Percentiles rank a stretch among this genome's conserved stretches.
phyloP scores from a whole-genome alignment of 257 asterid genomes.

The Solanum sejunctum region DNA sequence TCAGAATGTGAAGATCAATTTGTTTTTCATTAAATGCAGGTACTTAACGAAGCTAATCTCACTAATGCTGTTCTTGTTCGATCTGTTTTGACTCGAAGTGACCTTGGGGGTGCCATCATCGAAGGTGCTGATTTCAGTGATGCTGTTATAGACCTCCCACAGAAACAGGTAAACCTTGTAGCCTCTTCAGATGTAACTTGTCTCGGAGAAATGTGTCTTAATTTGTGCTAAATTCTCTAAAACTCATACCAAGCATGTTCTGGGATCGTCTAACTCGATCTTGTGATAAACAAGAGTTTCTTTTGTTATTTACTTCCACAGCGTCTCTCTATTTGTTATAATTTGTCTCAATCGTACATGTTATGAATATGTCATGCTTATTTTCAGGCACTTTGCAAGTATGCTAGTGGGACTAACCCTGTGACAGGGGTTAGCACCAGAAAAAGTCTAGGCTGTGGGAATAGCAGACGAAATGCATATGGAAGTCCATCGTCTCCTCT shows the following conservation, averaged over 20 bases:
- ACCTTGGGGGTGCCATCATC: conserved; percentile 80
- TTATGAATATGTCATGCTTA: neutral
- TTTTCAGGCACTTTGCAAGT: conserved; percentile 84
- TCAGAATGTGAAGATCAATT: neutral
- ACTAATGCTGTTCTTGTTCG: conserved; percentile 81
- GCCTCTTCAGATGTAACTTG: neutral
- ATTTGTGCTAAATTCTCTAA: neutral
- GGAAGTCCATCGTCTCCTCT: conserved; percentile 94
- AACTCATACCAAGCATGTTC: neutral
- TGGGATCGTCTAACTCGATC: neutral
- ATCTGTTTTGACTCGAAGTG: conserved; percentile 88
- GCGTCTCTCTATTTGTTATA: neutral
- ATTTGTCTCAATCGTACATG: neutral
- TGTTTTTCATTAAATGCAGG: conserved; percentile 25
- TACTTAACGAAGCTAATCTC: conserved; percentile 81
- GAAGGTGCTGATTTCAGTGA: conserved; percentile 96
- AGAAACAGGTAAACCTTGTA: conserved; percentile 54
- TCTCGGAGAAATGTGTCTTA: neutral
- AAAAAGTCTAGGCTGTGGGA: conserved; percentile 92
- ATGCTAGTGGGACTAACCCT: conserved; percentile 86
- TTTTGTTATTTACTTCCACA: neutral
- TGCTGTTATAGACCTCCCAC: conserved; percentile 77
- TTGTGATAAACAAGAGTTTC: neutral
- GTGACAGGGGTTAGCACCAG: conserved; percentile 83
- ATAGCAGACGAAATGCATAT: conserved; percentile 74